Conservation (phyloP, 2,329 filamentous ascomycete genomes). For the Claviceps paspali region DNA sequence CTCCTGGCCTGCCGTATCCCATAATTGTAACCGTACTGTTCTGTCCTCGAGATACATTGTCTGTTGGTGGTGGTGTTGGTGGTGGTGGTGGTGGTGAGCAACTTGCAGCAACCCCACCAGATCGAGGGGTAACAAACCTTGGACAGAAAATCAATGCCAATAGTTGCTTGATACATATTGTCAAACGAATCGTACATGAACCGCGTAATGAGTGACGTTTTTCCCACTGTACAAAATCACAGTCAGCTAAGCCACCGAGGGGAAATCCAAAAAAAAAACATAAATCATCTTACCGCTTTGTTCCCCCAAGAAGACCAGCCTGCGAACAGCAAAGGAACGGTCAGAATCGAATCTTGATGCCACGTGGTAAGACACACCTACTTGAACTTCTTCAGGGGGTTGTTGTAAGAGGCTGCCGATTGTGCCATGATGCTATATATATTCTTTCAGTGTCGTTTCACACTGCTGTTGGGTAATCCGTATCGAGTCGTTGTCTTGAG, state of each 20-base stretch:
- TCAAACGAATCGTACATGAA: constrained; percentile 99
- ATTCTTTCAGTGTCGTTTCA: neutral
- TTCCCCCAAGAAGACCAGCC: constrained; percentile 93
- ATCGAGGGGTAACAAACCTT: constrained; percentile 48
- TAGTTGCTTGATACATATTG: constrained; percentile 98
- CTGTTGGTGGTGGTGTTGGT: no score
- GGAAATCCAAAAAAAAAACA: neutral
- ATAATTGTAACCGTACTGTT: constrained; percentile 91
- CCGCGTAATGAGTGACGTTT: constrained; percentile 94
- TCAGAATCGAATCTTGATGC: neutral
- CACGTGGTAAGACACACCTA: constrained; percentile 23
- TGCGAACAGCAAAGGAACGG: constrained; percentile 23
- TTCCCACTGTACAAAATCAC: constrained; percentile 56
- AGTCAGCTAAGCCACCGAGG: constrained; percentile 11
- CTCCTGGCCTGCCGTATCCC: constrained; percentile 97
- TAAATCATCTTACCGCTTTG: constrained; percentile 66
- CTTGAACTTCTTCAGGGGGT: constrained; percentile 99
- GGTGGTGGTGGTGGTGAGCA: no score
- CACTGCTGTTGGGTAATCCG: neutral
- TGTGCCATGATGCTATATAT: constrained; percentile 55
- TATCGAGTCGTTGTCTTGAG: neutral
- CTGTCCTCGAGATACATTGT: constrained; percentile 99
- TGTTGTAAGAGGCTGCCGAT: constrained; percentile 78
- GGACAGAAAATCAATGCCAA: constrained; percentile 97
- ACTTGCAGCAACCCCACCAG: neutral